Base-by-base conservation (phyloP, 257 asterid genomes). In the Solanum peruvianum region DNA sequence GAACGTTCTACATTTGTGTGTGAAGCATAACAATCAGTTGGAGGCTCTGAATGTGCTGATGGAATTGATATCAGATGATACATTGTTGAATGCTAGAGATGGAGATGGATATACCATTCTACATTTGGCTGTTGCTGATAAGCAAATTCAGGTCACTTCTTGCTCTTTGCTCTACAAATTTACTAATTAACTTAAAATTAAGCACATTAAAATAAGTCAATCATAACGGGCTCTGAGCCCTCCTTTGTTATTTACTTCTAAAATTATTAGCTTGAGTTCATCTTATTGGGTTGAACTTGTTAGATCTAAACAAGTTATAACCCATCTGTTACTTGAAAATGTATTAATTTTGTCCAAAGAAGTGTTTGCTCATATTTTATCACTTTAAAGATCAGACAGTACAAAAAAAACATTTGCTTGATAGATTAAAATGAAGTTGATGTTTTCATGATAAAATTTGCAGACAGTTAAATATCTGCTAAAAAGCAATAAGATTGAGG, bases 1-100 rank as follows among this genome's bases (percentile, higher is more conserved):
- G 5, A 92, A 85, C 0, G 29, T 89, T 45, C 87, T 94, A 31
- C 95, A 93, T 80, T 87, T 93, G 41, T 94, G 94, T 20, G 93
- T 94, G 7, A 90, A 91, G 16, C 60, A 76, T 33, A 42, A 80
- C 3, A 21, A 80, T 4, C 92, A 90, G 77, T 47, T 91, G 14
- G 92, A 89, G 83, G 91, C 91, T 25, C 35, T 93, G 82, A 87
- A 86, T 70, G 1, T 58, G 7, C 20, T 92, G 47, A 3, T 88
- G 83, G 88, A 86, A 4, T 12, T 2, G 2, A 60, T 72, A 23
- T 33, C 67, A 56, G 84, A 49, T 33, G 8, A 23, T 11, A 90
- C 86, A 1, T 27, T 92, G 49, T 29, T 91, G 11, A 92, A 93
- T 66, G n/a, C 80, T 0, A 91, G 35, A 45, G 93, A 93, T 20